Percentiles rank a stretch among this genome's conserved stretches.
phyloP scores from a whole-genome alignment of 2,329 filamentous ascomycete genomes.

The Gaeumannomyces sp. region DNA sequence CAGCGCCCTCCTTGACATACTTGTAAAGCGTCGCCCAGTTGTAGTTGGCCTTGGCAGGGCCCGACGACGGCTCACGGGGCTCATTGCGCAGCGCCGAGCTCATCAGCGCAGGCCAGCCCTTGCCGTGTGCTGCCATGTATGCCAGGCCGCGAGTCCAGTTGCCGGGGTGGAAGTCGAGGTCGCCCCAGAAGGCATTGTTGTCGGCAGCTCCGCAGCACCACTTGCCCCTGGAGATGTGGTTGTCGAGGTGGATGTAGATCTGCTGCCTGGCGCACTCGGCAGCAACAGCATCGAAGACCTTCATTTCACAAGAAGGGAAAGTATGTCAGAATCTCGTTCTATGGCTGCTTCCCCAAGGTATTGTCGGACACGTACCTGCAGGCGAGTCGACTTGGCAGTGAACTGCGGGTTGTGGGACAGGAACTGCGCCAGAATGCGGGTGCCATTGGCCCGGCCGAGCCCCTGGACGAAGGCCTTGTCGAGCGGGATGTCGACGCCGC shows the following conservation, averaged over 20 bases:
- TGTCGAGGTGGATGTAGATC: constrained; percentile 54
- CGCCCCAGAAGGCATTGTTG: constrained; percentile 57
- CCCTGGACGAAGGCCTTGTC: constrained; percentile 35
- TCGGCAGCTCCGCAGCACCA: constrained; percentile 53
- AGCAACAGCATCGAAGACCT: constrained; percentile 56
- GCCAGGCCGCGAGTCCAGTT: constrained; percentile 56
- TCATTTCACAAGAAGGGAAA: constrained; percentile 5
- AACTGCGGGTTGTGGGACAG: constrained; percentile 52
- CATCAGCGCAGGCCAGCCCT: constrained; percentile 39
- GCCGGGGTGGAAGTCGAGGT: constrained; percentile 48
- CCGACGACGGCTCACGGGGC: constrained; percentile 37
- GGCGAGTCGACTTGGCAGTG: constrained; percentile 44
- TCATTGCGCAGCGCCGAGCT: constrained; percentile 51
- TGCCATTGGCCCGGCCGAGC: constrained; percentile 47
- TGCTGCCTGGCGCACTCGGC: constrained; percentile 48
- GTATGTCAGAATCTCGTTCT: not conserved
- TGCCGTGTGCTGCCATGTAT: constrained; percentile 54
- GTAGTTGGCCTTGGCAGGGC: constrained; percentile 32
- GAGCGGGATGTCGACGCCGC: constrained; percentile 36
- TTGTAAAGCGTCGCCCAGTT: constrained; percentile 52
- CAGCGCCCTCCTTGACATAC: constrained; percentile 40
- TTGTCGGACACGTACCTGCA: constrained; percentile 32
- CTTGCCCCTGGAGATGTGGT: constrained; percentile 51
- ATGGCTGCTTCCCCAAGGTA: constrained; percentile 12
- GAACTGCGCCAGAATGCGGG: constrained; percentile 43